Conservation (phyloP, 768 basidiomycete genomes). For the Candolleomyces aberdarensis region DNA sequence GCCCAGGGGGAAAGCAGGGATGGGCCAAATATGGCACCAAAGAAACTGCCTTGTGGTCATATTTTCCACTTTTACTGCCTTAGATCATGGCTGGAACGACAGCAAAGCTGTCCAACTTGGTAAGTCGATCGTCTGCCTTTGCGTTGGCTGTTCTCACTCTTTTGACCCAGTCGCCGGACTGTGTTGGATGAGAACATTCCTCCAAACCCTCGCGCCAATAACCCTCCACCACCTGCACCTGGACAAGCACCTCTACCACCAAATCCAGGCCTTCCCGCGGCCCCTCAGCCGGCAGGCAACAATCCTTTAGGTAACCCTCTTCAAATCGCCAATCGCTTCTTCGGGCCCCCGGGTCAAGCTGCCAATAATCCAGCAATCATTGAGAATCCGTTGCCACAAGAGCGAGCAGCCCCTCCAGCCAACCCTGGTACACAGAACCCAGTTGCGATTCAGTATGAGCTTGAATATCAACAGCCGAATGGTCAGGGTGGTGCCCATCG, state of each 20-base stretch:
- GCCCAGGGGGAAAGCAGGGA: constrained; percentile 37
- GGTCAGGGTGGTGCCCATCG: constrained; percentile 15
- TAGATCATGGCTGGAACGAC: constrained; percentile 95
- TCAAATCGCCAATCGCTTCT: constrained; percentile 54
- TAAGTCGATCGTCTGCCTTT: constrained; percentile 34
- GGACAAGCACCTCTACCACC: constrained; percentile 26
- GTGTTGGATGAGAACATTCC: constrained; percentile 57
- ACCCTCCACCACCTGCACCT: constrained; percentile 17
- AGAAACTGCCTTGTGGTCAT: constrained; percentile 95
- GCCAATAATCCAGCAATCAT: constrained; percentile 19
- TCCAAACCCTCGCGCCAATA: constrained; percentile 23
- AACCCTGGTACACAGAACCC: constrained; percentile 38
- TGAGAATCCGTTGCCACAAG: constrained; percentile 16
- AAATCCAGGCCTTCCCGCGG: constrained; percentile 28
- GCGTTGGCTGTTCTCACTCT: constrained; percentile 9
- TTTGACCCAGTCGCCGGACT: constrained; percentile 60
- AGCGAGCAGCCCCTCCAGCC: constrained; percentile 21
- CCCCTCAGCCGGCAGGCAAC: constrained; percentile 35
- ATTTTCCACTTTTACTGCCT: constrained; percentile 98
- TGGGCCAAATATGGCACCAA: constrained; percentile 92
- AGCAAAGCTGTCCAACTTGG: constrained; percentile 99
- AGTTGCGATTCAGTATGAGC: constrained; percentile 61
- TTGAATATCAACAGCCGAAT: constrained; percentile 47
- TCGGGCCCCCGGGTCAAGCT: constrained; percentile 50
- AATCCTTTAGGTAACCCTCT: constrained; percentile 46